Conservation (phyloP, 176 grass and related monocot species). For the Zizania latifolia region DNA sequence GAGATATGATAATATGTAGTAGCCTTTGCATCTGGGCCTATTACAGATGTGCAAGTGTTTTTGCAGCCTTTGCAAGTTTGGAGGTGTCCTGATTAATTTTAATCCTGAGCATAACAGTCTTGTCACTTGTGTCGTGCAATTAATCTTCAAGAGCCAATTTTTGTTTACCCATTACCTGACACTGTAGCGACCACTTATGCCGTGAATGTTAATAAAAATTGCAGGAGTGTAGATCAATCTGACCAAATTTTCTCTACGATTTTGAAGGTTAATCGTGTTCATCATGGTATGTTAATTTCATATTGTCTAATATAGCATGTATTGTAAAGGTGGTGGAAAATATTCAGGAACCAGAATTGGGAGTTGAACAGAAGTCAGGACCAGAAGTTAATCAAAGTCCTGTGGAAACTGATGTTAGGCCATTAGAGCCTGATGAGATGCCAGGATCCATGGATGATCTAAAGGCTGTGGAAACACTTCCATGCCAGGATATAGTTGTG, state of each 20-base stretch:
- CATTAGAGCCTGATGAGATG: neutral
- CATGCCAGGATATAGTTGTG: constrained; percentile 3
- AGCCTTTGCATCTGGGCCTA: no score
- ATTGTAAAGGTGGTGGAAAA: constrained; percentile 25
- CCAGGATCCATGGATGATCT: neutral
- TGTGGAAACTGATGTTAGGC: constrained; percentile 1
- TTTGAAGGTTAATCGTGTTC: no score
- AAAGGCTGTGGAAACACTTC: constrained; percentile 20
- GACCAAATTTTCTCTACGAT: neutral
- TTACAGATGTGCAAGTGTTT: no score
- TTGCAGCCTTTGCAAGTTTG: no score
- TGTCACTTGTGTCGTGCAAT: no score
- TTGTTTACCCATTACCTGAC: neutral
- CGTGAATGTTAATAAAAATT: neutral
- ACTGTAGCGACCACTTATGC: neutral
- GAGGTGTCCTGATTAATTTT: no score
- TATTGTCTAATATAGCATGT: neutral
- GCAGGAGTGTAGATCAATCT: neutral
- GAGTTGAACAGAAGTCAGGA: constrained; percentile 16
- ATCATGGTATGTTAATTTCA: constrained; percentile 17
- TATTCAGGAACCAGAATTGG: neutral
- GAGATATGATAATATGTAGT: no score
- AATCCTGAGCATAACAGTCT: no score
- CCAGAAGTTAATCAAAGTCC: neutral
- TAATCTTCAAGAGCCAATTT: no score